Evolutionary conservation across 805 yeast genomes (phyloP), one percentile per base, ranked within the genome.

Genomic region (Candida ficus): DNA sequence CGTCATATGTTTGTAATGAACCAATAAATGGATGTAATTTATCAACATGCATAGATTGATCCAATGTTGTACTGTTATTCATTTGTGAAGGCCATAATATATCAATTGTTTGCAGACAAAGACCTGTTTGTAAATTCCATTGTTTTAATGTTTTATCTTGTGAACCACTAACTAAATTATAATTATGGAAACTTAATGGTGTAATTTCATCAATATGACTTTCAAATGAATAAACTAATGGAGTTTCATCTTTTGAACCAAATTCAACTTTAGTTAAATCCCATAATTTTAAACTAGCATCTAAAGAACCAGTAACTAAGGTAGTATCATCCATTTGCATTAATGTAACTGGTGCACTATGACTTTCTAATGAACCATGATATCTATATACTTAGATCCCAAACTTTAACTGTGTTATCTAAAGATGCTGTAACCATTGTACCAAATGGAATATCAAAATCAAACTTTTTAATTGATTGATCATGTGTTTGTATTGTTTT

Each of bases 401-500:
- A 89, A 5, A 89, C 83, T 47, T 82, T 72, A 4, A 88, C 82
- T 0, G 83, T 76, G 56, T 81, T 85, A 57, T 88, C 95, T 50
- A 78, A 63, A 11, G 88, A 76, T 0, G 95, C 87, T 13, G 90
- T 75, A 2, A 88, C 90, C 59, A 87, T 51, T 1, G 78, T 78
- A 2, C 89, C 90, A 60, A 80, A 83, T 12, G 91, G 91, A 19
- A 73, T 66, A 54, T 83, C 88, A 56, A 83, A 83, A 47, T 80
- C 89, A 43, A 83, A 56, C 25, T 77, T 68, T 1, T 76, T 70
- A 18, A 84, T 65, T 3, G 74, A 47, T 33, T 70, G 76, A 4
- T 66, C 67, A 52, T 80, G 86, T 1, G 79, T 78, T 13, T 66
- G 55, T 33, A 80, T 62, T 13, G 67, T 57, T 28, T 66, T 58